phyloP scores from a whole-genome alignment of 2,329 filamentous ascomycete species.

The Ceratocystis ficicola region DNA sequence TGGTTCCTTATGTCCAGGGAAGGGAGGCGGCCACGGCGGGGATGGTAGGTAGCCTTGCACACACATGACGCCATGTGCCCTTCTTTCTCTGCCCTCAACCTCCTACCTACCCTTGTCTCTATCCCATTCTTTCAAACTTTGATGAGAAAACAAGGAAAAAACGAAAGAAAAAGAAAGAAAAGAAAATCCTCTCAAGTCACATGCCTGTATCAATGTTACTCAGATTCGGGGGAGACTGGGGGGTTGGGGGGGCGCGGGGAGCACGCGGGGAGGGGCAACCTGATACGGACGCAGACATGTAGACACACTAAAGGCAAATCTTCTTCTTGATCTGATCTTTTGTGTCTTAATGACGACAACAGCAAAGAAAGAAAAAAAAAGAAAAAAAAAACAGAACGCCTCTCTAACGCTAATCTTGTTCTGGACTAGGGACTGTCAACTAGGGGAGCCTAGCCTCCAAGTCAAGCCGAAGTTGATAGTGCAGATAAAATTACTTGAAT shows the following conservation, averaged over 20 bases:
- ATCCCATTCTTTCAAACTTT: background rate
- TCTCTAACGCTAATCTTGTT: too few species aligned
- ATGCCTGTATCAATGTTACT: background rate
- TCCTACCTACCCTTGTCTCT: background rate
- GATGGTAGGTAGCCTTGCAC: background rate
- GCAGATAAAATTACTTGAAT: too few species aligned
- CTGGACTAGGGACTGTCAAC: too few species aligned
- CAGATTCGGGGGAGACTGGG: background rate
- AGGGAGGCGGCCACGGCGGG: too few species aligned
- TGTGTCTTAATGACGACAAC: background rate
- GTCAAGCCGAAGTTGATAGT: too few species aligned
- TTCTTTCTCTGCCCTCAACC: background rate
- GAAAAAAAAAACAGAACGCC: background rate
- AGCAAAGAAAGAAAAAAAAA: background rate
- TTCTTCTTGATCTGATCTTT: too few species aligned
- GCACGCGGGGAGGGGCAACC: too few species aligned
- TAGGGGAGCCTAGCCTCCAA: too few species aligned
- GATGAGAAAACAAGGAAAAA: background rate
- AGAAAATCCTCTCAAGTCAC: constrained; percentile 6
- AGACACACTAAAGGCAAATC: too few species aligned
- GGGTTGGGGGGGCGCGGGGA: too few species aligned
- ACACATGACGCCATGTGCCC: background rate
- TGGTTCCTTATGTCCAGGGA: too few species aligned
- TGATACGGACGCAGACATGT: too few species aligned
- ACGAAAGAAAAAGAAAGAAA: background rate